Base-by-base conservation (phyloP, 371 early-diverging fungal genomes). In the Circinella minor region DNA sequence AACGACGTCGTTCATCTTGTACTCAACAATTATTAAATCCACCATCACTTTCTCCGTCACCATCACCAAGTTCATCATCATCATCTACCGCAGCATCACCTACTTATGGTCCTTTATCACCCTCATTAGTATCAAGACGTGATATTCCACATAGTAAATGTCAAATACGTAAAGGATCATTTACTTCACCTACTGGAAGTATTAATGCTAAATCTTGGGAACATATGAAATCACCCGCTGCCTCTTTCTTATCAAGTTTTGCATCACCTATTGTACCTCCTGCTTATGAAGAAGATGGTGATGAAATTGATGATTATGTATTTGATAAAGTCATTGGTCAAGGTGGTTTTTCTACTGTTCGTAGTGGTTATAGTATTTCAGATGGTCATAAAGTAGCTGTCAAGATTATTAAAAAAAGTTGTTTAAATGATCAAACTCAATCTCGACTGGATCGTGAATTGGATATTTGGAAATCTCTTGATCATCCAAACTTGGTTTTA, bases 381-480 rank as follows among this genome's bases (percentile, higher is more conserved):
- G 61, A 69, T 63, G 71, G 74, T 65, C 66, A 74, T 17, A 83
- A 81, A 3, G 84, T 84, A 1, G 91, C 90, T 8, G 77, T 89
- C 74, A 91, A 91, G 68, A 78, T 89, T 38, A 81, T 88, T 47
- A 77, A 79, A 37, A 78, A 80, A 5, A 67, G 76, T 15, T 48
- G 48, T 1, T 63, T 70, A 65, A 60, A 61, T 9, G 71, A 73
- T 4, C 47, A 38, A 17, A 74, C 73, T 36, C 71, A 61, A 20
- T 34, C 48, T 1, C 72, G 76, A 3, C 71, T 88, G 17, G 85
- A 87, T 27, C 72, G 81, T 59, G 93, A 93, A 66, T 73, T 89
- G 10, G 73, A 77, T 3, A 86, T 94, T n/a, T 94, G 94, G 95
- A 79, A 85, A n/a, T 79, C 82, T 14, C 77, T 94, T n/a, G 72